Base-by-base conservation (phyloP, 106 monocot genomes). In the Ottelia alismoides region DNA sequence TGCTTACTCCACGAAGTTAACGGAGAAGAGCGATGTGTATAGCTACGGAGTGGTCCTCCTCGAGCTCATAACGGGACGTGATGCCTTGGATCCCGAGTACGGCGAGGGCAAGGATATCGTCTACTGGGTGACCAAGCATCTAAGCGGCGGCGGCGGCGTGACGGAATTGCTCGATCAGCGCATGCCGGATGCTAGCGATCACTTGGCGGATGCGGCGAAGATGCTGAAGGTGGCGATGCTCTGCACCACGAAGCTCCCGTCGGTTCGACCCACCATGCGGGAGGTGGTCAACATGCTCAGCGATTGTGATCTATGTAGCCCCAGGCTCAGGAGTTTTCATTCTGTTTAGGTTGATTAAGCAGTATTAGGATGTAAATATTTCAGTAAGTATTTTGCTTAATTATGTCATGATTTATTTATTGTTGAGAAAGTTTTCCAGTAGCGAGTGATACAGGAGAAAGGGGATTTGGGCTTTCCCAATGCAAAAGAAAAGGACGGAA, bases 51-150 rank as follows among this genome's bases (percentile, higher is more conserved):
- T 92, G 3, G 83, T 92, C 25, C 70, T 92, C 19, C 69, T 92
- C 1, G 92, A 92, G 54, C 45, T 92, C 29, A 55, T 92, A 17
- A 87, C 92, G 1, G 92, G 92, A 28, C 71, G 57, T 1, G 27
- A 45, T 51, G 65, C 83, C 1, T 62, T 74, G 1, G 87, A 76
- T 19, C 27, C 72, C 2, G 57, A 72, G 9, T 87, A 74, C 31
- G 92, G 79, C 14, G 76, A 92, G 53, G 82, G 74, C n/a, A 87
- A 67, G 28, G 92, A 93, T 52, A 78, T 93, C 28, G 92, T 93
- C 31, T 63, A 52, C 64, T 93, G 92, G 92, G 75, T 93, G 5
- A 72, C 74, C 11, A 47, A 56, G 2, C 70, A 74, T 57, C 63
- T 79, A n/a, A n/a, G n/a, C 2, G 29, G 60, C 11, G 28, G 57